Evolutionary conservation across 305 asterid species (phyloP).

Genomic region (Fraxinus floribunda): DNA sequence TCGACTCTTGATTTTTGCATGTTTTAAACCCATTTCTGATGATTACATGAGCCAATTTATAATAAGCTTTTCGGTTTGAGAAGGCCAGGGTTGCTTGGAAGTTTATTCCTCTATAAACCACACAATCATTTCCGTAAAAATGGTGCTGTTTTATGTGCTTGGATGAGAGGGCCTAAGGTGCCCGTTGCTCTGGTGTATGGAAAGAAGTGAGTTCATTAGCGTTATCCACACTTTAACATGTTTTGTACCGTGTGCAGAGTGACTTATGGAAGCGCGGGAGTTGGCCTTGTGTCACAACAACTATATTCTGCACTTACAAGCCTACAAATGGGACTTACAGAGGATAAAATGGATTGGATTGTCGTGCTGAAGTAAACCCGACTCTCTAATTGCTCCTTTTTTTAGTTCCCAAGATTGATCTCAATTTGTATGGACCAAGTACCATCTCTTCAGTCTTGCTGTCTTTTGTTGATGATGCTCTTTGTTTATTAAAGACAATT

Average conservation of each 20-base stretch:
- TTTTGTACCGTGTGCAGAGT: slow-evolving; percentile 42
- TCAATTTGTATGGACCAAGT: neutral
- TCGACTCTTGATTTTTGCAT: neutral
- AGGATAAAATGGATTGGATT: slow-evolving; percentile 81
- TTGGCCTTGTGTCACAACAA: slow-evolving; percentile 75
- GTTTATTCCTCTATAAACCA: neutral
- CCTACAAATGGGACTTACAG: slow-evolving; percentile 84
- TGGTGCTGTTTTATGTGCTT: neutral
- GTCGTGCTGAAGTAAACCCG: slow-evolving; percentile 54
- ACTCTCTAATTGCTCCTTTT: neutral
- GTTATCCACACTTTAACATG: neutral
- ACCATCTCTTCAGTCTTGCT: neutral
- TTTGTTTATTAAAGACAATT: neutral
- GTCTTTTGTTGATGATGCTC: neutral
- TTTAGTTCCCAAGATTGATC: neutral
- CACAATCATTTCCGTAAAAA: neutral
- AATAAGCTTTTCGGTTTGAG: neutral
- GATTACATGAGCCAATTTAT: neutral
- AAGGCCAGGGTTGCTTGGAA: neutral
- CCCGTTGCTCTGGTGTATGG: neutral
- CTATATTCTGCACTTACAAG: slow-evolving; percentile 75
- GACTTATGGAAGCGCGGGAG: slow-evolving; percentile 64
- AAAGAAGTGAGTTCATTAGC: neutral
- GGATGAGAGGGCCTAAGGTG: neutral
- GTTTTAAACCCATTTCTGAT: neutral